Conservation (phyloP, 2,329 filamentous ascomycete species). For the Aspergillus flavus region DNA sequence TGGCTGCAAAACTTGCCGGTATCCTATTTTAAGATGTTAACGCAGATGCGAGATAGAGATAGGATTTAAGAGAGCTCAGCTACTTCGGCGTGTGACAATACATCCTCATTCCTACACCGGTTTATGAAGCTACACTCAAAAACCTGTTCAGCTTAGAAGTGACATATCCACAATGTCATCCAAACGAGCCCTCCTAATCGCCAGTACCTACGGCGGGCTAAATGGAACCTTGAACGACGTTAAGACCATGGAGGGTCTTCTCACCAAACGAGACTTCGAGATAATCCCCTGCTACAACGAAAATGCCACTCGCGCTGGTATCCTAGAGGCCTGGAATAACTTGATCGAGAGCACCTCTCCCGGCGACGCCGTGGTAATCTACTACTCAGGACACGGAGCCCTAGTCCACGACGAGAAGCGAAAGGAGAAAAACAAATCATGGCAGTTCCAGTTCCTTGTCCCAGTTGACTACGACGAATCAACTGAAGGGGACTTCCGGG, state of each 20-base stretch:
- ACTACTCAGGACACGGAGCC: slow-evolving; percentile 8
- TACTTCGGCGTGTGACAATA: background rate
- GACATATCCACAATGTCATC: background rate
- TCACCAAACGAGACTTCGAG: background rate
- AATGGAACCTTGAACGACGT: slow-evolving; percentile 2
- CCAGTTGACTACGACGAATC: slow-evolving; percentile 6
- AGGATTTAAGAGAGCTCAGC: background rate
- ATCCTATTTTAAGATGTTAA: background rate
- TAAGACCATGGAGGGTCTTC: background rate
- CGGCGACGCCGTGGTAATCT: slow-evolving; percentile 6
- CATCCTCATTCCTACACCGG: background rate
- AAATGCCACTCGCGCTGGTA: background rate
- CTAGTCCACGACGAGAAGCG: background rate
- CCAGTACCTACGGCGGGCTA: slow-evolving; percentile 1
- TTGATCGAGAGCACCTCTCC: background rate
- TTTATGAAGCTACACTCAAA: background rate
- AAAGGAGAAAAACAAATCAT: background rate
- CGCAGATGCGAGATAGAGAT: too few species aligned
- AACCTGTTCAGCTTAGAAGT: background rate
- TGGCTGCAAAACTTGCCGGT: background rate
- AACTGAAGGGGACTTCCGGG: background rate
- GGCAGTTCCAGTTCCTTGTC: slow-evolving; percentile 6
- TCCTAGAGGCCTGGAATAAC: background rate
- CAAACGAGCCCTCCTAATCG: slow-evolving; percentile 5
- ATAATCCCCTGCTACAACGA: background rate